Conservation (phyloP, 78 protist genomes). For the Emiliania huxleyi region DNA sequence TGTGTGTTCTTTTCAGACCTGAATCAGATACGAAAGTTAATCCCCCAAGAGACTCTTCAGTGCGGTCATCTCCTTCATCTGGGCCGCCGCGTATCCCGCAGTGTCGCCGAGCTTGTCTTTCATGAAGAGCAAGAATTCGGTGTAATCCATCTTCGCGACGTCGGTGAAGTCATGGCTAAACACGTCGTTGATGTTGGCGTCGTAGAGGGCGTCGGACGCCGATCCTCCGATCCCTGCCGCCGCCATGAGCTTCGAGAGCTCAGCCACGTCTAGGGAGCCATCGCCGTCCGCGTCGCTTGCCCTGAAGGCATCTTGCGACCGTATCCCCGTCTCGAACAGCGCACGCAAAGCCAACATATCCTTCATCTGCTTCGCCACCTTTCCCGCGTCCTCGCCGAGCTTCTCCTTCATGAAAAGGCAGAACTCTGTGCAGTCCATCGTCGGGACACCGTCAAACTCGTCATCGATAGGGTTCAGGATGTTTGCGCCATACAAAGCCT, state of each 20-base stretch:
- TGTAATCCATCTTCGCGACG: not conserved
- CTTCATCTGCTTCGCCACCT: too few species aligned
- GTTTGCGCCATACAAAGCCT: not conserved
- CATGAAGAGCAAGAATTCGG: not conserved
- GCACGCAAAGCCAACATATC: not conserved
- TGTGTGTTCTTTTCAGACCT: too few species aligned
- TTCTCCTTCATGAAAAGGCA: not conserved
- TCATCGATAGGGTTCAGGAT: too few species aligned
- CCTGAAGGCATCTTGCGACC: not conserved
- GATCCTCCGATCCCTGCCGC: not conserved
- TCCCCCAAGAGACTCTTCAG: too few species aligned
- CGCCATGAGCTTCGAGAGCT: not conserved
- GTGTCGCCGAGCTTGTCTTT: too few species aligned
- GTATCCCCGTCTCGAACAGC: not conserved
- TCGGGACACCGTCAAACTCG: too few species aligned
- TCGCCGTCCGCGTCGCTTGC: not conserved
- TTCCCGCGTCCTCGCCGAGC: too few species aligned
- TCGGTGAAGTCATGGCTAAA: not conserved
- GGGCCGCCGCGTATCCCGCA: too few species aligned
- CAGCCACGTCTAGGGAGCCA: not conserved
- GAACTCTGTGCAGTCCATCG: not conserved
- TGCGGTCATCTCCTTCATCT: too few species aligned
- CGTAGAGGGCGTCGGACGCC: too few species aligned
- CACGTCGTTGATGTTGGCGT: not conserved
- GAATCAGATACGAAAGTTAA: too few species aligned